Evolutionary conservation across 768 basidiomycete genomes (phyloP).

Genomic region (Trametes gibbosa): DNA sequence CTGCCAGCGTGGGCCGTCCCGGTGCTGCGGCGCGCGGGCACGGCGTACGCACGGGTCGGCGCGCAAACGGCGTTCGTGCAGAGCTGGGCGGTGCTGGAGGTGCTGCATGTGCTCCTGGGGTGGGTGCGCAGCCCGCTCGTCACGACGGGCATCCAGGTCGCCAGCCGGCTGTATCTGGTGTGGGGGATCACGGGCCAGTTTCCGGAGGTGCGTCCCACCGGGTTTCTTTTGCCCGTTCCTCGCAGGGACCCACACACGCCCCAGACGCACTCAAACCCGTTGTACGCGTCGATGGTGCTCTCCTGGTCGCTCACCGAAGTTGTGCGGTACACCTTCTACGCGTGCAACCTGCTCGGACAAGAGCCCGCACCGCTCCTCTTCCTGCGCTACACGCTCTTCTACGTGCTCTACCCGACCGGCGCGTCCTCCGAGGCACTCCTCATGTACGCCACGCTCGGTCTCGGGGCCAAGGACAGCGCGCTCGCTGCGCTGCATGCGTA

Average conservation of each 20-base stretch:
- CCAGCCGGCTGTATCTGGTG: conserved; percentile 76
- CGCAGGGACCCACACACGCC: neutral
- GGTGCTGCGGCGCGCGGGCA: conserved; percentile 48
- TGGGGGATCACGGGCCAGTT: conserved; percentile 80
- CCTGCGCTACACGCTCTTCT: conserved; percentile 92
- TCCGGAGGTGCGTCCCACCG: conserved; percentile 41
- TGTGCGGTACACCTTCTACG: conserved; percentile 89
- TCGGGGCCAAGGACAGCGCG: conserved; percentile 32
- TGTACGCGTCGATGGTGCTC: conserved; percentile 88
- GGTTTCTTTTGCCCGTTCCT: neutral
- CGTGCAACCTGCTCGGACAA: conserved; percentile 55
- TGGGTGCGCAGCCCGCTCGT: conserved; percentile 75
- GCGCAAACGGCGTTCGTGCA: conserved; percentile 69
- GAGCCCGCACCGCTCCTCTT: conserved; percentile 52
- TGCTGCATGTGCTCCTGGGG: conserved; percentile 74
- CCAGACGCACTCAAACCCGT: conserved; percentile 69
- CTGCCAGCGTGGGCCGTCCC: conserved; percentile 40
- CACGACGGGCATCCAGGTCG: conserved; percentile 79
- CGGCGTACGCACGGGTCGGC: conserved; percentile 64
- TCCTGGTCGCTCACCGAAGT: conserved; percentile 93
- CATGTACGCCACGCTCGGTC: conserved; percentile 61
- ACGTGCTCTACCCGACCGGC: conserved; percentile 89
- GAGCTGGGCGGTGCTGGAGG: conserved; percentile 79
- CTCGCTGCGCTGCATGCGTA: conserved; percentile 55
- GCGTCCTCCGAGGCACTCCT: conserved; percentile 89